These are phyloP conservation scores for Striga hermonthica DNA, from an alignment of 305 asterid genomes.

Conservation along the genomic window DNA sequence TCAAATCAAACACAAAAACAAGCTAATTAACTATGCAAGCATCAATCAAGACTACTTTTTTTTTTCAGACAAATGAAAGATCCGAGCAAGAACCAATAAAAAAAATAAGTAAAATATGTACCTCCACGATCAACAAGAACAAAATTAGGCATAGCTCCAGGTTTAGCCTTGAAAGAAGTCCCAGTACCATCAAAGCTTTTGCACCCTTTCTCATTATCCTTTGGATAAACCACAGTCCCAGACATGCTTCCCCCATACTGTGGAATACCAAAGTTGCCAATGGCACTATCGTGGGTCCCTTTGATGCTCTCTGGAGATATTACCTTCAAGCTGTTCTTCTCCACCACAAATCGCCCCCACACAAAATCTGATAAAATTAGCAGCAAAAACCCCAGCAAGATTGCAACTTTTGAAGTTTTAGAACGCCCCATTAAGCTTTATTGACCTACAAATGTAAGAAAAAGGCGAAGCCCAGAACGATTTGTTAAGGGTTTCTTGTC, in stretches of 20 bases:
- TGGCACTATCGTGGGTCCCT: slow-evolving; percentile 79
- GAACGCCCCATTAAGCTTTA: slow-evolving; percentile 50
- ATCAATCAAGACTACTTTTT: background rate
- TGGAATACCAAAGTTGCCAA: slow-evolving; percentile 94
- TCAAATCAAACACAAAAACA: slow-evolving; percentile 19
- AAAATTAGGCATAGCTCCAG: slow-evolving; percentile 85
- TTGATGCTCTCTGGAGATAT: slow-evolving; percentile 82
- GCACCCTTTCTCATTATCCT: slow-evolving; percentile 78
- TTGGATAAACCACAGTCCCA: slow-evolving; percentile 74
- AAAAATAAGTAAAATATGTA: slow-evolving; percentile 30
- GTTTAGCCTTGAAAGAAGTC: slow-evolving; percentile 62
- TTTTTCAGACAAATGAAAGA: background rate
- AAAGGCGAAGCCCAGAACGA: slow-evolving; percentile 17
- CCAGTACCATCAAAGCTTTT: slow-evolving; percentile 55
- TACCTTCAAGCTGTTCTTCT: slow-evolving; percentile 90
- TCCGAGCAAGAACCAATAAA: background rate
- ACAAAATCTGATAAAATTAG: slow-evolving; percentile 43
- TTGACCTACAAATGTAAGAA: slow-evolving; percentile 26
- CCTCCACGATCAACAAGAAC: slow-evolving; percentile 98
- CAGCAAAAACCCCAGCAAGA: slow-evolving; percentile 42
- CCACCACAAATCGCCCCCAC: slow-evolving; percentile 82
- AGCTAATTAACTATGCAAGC: slow-evolving; percentile 4
- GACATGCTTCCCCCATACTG: slow-evolving; percentile 98
- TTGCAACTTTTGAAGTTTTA: slow-evolving; percentile 37
- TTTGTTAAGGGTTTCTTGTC: background rate